phyloP scores from a whole-genome alignment of 75 land plant genomes.

The Pinus albicaulis region DNA sequence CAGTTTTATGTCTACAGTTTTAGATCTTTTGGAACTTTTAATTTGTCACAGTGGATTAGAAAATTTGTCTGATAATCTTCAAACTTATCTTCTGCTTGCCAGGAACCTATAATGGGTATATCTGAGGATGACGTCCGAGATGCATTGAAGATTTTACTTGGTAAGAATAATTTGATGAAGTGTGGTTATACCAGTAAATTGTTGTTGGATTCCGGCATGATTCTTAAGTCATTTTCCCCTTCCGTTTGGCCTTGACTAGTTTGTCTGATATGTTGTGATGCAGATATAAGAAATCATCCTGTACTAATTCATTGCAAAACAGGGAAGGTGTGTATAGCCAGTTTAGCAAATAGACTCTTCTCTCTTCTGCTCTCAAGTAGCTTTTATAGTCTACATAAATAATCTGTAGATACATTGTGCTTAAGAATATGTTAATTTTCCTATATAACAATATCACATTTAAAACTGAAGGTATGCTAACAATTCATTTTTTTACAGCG shows the following conservation, averaged over 20 bases:
- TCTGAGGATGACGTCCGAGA: constrained; percentile 40
- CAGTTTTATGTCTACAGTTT: background rate
- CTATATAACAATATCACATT: background rate
- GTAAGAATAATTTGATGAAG: constrained; percentile 7
- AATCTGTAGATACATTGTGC: background rate
- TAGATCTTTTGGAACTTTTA: background rate
- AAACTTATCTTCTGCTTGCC: constrained; percentile 6
- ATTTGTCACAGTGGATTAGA: background rate
- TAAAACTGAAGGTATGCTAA: background rate
- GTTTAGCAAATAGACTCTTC: background rate
- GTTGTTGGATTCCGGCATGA: background rate
- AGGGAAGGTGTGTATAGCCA: constrained; percentile 50
- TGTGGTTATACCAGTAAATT: no score
- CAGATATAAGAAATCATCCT: constrained; percentile 63
- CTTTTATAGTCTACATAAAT: background rate
- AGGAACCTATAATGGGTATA: constrained; percentile 59
- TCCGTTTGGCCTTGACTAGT: background rate
- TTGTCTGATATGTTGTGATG: background rate
- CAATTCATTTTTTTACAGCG: constrained; percentile 30
- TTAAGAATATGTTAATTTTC: background rate
- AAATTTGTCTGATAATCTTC: background rate
- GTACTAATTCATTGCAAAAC: constrained; percentile 65
- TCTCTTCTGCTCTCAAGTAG: background rate
- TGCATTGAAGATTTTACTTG: constrained; percentile 43
- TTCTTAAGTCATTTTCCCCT: background rate